These are phyloP conservation scores for Tetrahymena thermophila DNA, from an alignment of 73 alveolate genomes.

Conservation along the genomic window DNA sequence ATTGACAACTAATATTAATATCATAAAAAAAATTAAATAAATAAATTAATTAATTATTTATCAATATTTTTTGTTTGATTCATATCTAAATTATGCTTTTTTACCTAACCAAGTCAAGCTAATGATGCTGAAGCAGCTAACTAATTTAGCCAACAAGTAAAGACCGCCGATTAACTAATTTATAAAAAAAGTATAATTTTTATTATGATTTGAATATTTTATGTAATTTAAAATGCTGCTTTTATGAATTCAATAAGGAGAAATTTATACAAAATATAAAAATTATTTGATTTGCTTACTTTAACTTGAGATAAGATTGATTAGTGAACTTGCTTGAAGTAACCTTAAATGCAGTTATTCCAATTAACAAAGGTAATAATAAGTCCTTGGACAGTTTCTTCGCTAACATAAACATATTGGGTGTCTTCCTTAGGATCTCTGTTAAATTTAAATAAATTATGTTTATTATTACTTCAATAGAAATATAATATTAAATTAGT, in stretches of 20 bases:
- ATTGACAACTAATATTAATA: neutral
- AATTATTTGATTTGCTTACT: neutral
- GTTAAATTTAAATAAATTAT: neutral
- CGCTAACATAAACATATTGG: neutral
- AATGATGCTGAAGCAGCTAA: neutral
- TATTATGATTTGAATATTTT: neutral
- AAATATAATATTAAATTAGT: neutral
- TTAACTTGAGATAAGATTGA: neutral
- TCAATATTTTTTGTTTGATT: too few species aligned
- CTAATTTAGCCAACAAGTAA: neutral
- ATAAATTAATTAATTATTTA: neutral
- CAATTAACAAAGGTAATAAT: neutral
- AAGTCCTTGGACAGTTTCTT: neutral
- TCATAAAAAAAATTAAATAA: neutral
- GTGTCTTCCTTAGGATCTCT: neutral
- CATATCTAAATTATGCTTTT: neutral
- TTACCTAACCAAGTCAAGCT: neutral
- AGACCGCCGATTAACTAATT: neutral
- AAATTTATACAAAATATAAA: too few species aligned
- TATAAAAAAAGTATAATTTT: neutral
- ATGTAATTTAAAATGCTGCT: too few species aligned
- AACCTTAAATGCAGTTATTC: neutral
- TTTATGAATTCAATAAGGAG: too few species aligned
- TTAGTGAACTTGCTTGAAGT: neutral
- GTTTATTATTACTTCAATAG: neutral